Conservation (phyloP, 768 basidiomycete genomes). For the Hericium coralloides region DNA sequence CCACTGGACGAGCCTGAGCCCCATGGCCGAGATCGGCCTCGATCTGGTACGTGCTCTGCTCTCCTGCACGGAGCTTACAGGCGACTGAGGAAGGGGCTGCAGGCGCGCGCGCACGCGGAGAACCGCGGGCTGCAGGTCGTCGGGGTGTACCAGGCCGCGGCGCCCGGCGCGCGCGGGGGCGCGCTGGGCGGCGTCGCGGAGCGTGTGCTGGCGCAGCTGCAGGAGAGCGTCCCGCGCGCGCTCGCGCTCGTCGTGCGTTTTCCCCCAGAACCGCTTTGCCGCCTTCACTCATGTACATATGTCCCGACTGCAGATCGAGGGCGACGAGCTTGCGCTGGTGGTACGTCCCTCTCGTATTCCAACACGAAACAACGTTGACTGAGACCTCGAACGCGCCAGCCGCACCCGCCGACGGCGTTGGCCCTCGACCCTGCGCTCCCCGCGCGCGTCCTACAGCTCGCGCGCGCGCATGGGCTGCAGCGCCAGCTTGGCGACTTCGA, state of each 20-base stretch:
- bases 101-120: slow-evolving; percentile 56
- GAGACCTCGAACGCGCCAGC: not conserved
- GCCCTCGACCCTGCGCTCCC: slow-evolving; percentile 32
- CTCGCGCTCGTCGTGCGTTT: slow-evolving; percentile 59
- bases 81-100: not conserved
- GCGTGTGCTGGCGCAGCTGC: slow-evolving; percentile 50
- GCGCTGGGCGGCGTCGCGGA: slow-evolving; percentile 34
- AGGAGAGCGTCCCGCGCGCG: slow-evolving; percentile 53
- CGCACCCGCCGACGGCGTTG: not conserved
- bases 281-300: not conserved
- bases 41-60: slow-evolving; percentile 45
- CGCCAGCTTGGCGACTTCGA: slow-evolving; percentile 70
- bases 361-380: too few species aligned
- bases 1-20: slow-evolving; percentile 77
- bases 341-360: slow-evolving; percentile 1
- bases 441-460: slow-evolving; percentile 36
- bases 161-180: slow-evolving; percentile 23
- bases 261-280: not conserved
- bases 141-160: slow-evolving; percentile 71
- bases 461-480: slow-evolving; percentile 42
- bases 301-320: not conserved
- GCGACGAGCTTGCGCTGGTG: slow-evolving; percentile 3
- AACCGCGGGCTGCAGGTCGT: slow-evolving; percentile 46
- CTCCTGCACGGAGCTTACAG: too few species aligned
- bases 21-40: slow-evolving; percentile 82